A percentile compares a stretch with the other conserved stretches of the same genome.
phyloP scores from a whole-genome alignment of 768 basidiomycete genomes.

The Auricularia auricula-judae region DNA sequence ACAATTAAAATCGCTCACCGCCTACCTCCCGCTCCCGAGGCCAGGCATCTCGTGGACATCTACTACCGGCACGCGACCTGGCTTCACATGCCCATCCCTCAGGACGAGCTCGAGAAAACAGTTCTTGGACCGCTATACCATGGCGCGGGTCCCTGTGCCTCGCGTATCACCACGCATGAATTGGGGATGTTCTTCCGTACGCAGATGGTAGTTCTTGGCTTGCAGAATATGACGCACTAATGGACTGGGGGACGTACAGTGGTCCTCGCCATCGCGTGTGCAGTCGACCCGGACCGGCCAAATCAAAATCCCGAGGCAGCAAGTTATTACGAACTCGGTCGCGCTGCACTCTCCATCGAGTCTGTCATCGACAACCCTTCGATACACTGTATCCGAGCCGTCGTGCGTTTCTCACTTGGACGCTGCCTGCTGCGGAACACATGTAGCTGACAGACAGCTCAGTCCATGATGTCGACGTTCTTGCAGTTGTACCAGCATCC shows the following conservation, averaged over 20 bases:
- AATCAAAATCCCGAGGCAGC: background rate
- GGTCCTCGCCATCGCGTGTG: conserved; percentile 19
- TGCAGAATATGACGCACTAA: conserved; percentile 3
- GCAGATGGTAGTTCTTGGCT: background rate
- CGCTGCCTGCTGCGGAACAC: background rate
- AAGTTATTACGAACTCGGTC: background rate
- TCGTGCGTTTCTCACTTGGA: background rate
- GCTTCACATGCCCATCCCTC: background rate
- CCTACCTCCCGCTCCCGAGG: conserved; percentile 1
- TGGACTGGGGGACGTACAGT: conserved; percentile 13
- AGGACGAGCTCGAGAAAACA: conserved; percentile 13
- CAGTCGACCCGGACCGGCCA: background rate
- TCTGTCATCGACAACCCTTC: background rate
- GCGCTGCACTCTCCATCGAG: background rate
- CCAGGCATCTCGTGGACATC: background rate
- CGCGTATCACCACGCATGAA: conserved; percentile 8
- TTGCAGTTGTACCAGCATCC: background rate
- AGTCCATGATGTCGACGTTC: background rate
- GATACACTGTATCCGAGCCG: background rate
- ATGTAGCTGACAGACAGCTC: background rate
- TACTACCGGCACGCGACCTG: background rate
- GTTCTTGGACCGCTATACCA: conserved; percentile 27
- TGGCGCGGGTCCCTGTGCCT: background rate
- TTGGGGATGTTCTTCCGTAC: conserved; percentile 46
- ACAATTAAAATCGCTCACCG: conserved; percentile 14